phyloP scores from a whole-genome alignment of 768 basidiomycete species.

The Xerocomus spinulosus region DNA sequence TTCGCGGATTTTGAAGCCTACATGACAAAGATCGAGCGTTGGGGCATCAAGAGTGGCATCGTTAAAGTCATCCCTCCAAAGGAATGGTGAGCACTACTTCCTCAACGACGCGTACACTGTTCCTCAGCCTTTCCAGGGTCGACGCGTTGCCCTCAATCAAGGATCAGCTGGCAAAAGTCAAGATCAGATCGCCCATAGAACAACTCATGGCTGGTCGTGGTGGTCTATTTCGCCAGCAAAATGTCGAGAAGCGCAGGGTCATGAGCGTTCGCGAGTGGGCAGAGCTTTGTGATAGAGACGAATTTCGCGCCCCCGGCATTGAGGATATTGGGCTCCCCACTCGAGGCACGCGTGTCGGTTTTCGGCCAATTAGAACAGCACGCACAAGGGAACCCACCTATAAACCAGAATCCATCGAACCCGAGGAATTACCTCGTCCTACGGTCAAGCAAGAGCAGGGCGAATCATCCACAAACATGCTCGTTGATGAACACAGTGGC shows the following conservation, averaged over 20 bases:
- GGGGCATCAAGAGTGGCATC: slow-evolving; percentile 89
- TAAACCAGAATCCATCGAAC: slow-evolving; percentile 42
- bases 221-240: slow-evolving; percentile 86
- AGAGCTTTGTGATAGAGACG: slow-evolving; percentile 67
- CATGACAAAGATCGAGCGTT: slow-evolving; percentile 80
- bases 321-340: slow-evolving; percentile 59
- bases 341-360: slow-evolving; percentile 34
- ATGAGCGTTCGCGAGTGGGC: slow-evolving; percentile 89
- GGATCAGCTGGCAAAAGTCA: slow-evolving; percentile 66
- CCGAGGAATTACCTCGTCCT: slow-evolving; percentile 31
- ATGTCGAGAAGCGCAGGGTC: slow-evolving; percentile 79
- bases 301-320: slow-evolving; percentile 68
- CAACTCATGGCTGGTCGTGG: slow-evolving; percentile 86
- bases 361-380: slow-evolving; percentile 35
- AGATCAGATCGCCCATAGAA: slow-evolving; percentile 87
- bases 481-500: slow-evolving; percentile 2
- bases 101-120: slow-evolving; percentile 11
- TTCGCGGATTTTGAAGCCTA: slow-evolving; percentile 90
- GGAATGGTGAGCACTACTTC: slow-evolving; percentile 66
- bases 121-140: slow-evolving; percentile 45
- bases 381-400: slow-evolving; percentile 40
- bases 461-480: slow-evolving; percentile 6
- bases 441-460: slow-evolving; percentile 45
- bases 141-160: slow-evolving; percentile 67
- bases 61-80: slow-evolving; percentile 94